A percentile compares a stretch with the other conserved stretches of the same genome.
Evolutionary conservation across 805 yeast species (phyloP).

Genomic region (Candida glaebosa): DNA sequence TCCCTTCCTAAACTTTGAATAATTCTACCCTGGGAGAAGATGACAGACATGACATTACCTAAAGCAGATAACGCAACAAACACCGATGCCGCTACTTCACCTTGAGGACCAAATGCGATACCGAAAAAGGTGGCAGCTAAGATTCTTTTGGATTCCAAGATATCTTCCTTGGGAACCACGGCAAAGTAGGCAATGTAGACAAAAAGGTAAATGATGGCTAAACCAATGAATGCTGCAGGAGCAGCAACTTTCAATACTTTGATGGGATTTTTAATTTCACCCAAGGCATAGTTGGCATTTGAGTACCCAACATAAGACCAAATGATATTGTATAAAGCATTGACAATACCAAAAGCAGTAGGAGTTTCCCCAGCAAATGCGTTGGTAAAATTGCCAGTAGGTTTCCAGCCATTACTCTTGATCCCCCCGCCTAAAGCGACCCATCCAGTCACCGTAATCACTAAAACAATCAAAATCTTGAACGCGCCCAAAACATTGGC

Average conservation of each 20-base stretch:
- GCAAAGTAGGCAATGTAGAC: conserved; percentile 79
- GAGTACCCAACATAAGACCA: conserved; percentile 86
- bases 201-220: conserved; percentile 67
- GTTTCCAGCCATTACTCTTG: conserved; percentile 43
- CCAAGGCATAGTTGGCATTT: conserved; percentile 77
- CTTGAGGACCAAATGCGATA: conserved; percentile 64
- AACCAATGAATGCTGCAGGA: conserved; percentile 61
- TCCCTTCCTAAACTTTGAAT: conserved; percentile 80
- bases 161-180: conserved; percentile 67
- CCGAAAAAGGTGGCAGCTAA: conserved; percentile 75
- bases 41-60: conserved; percentile 79
- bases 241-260: conserved; percentile 70
- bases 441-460: conserved; percentile 78
- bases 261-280: conserved; percentile 73
- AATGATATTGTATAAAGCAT: conserved; percentile 75
- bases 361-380: conserved; percentile 56
- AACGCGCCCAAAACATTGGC: conserved; percentile 65
- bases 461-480: conserved; percentile 66
- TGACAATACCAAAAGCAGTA: conserved; percentile 65
- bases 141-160: conserved; percentile 60
- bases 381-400: conserved; percentile 57
- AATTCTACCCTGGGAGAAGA: conserved; percentile 78
- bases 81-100: conserved; percentile 70
- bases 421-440: conserved; percentile 74
- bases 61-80: conserved; percentile 79